Conservation (phyloP, 192 early-diverging fungal genomes). For the Radiomyces spectabilis region DNA sequence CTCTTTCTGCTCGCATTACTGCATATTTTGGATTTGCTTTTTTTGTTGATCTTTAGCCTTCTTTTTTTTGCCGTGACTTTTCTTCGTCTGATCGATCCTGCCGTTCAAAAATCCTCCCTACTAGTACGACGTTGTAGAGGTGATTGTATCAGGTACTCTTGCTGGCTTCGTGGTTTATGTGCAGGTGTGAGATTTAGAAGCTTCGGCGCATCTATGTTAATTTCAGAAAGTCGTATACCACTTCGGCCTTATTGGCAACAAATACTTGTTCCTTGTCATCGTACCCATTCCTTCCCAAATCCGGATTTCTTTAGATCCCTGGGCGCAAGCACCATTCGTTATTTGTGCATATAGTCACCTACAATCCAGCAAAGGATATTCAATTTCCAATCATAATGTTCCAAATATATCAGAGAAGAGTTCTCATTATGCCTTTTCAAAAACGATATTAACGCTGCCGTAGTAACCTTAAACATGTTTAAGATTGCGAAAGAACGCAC, state of each 20-base stretch:
- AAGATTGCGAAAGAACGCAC: background rate
- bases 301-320: conserved; percentile 8
- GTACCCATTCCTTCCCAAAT: conserved; percentile 23
- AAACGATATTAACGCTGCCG: background rate
- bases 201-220: conserved; percentile 9
- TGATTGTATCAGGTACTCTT: conserved; percentile 1
- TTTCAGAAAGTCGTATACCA: conserved; percentile 7
- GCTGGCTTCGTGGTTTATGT: background rate
- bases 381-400: background rate
- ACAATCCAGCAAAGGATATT: background rate
- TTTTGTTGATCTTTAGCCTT: background rate
- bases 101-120: no score
- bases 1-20: background rate
- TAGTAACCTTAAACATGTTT: conserved; percentile 1
- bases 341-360: background rate
- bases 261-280: conserved; percentile 6
- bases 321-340: conserved; percentile 15
- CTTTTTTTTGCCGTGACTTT: no score
- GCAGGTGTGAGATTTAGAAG: background rate
- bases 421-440: background rate
- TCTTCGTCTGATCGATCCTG: no score
- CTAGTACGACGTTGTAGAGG: background rate
- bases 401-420: background rate
- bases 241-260: conserved; percentile 11
- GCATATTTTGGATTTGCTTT: background rate